Percentiles rank a stretch among this genome's conserved stretches.
Conservation (phyloP, 352 stramenopile species). For the Phytopythium chamaehyphon region DNA sequence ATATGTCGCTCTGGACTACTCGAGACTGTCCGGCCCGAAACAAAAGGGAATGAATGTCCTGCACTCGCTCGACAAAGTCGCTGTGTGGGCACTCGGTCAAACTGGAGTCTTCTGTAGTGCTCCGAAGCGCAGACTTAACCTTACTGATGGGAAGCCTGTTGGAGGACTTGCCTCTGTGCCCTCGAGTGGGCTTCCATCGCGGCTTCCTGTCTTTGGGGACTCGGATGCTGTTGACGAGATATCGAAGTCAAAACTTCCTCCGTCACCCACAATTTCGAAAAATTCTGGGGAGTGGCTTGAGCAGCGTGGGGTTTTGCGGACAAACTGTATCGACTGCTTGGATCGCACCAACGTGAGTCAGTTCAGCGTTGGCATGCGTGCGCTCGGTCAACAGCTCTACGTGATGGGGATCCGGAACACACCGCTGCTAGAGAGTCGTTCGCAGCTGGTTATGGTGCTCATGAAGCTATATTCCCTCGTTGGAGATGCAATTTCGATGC, state of each 20-base stretch:
- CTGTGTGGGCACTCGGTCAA: slow-evolving; percentile 94
- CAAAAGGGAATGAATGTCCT: slow-evolving; percentile 94
- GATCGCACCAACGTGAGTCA: slow-evolving; percentile 87
- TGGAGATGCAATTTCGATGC: slow-evolving; percentile 98
- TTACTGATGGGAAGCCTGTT: slow-evolving; percentile 16
- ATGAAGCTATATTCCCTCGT: slow-evolving; percentile 99
- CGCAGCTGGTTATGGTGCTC: slow-evolving; percentile 93
- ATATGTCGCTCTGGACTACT: slow-evolving; percentile 97
- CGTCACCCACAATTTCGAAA: slow-evolving; percentile 66
- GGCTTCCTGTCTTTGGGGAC: neutral
- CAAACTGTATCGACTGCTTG: slow-evolving; percentile 98
- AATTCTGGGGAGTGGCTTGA: slow-evolving; percentile 91
- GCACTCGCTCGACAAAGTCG: slow-evolving; percentile 92
- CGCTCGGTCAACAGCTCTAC: slow-evolving; percentile 95
- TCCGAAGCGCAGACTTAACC: slow-evolving; percentile 66
- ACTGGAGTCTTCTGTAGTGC: slow-evolving; percentile 97
- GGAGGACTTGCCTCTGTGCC: slow-evolving; percentile 16
- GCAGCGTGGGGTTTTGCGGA: slow-evolving; percentile 96
- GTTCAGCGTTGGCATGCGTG: slow-evolving; percentile 84
- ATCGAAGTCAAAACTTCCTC: slow-evolving; percentile 7
- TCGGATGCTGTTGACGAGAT: neutral
- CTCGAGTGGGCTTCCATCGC: neutral
- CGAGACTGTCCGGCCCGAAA: slow-evolving; percentile 83
- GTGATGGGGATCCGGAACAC: slow-evolving; percentile 95
- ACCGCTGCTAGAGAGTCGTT: slow-evolving; percentile 77